phyloP scores from a whole-genome alignment of 768 basidiomycete genomes.

The Boletus tylopilopsis region DNA sequence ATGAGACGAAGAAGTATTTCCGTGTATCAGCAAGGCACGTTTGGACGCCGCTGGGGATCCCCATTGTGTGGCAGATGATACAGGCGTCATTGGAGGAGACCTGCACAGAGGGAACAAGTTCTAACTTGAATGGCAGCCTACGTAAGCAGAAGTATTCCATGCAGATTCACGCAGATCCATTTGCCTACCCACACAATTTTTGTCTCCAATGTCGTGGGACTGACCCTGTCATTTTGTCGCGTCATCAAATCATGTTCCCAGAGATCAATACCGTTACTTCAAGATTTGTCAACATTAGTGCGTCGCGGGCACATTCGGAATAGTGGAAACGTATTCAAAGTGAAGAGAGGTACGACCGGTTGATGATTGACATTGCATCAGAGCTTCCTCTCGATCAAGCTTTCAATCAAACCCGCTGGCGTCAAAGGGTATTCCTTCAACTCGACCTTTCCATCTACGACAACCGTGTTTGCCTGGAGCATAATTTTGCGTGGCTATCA shows the following conservation, averaged over 20 bases:
- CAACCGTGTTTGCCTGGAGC: constrained; percentile 76
- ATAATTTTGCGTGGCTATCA: constrained; percentile 77
- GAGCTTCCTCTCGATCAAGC: constrained; percentile 70
- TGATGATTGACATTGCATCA: constrained; percentile 23
- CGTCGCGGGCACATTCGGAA: no score
- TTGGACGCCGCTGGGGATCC: constrained; percentile 11
- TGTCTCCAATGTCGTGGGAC: no score
- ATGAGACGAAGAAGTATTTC: constrained; percentile 9
- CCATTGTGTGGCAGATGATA: constrained; percentile 17
- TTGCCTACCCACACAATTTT: no score
- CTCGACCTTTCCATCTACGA: constrained; percentile 63
- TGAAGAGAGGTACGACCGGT: neutral
- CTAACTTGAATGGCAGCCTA: no score
- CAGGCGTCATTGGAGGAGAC: constrained; percentile 4
- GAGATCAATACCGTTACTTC: no score
- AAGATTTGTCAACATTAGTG: no score
- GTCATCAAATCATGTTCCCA: no score
- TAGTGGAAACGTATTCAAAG: no score
- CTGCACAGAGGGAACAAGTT: no score
- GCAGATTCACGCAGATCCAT: no score
- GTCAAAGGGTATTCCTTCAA: constrained; percentile 80
- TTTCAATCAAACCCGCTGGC: constrained; percentile 70
- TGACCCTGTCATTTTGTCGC: no score
- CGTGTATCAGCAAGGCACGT: constrained; percentile 16
- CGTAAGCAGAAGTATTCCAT: no score